Evolutionary conservation across 2,329 filamentous ascomycete genomes (phyloP).

Genomic region (Talaromyces sp.): DNA sequence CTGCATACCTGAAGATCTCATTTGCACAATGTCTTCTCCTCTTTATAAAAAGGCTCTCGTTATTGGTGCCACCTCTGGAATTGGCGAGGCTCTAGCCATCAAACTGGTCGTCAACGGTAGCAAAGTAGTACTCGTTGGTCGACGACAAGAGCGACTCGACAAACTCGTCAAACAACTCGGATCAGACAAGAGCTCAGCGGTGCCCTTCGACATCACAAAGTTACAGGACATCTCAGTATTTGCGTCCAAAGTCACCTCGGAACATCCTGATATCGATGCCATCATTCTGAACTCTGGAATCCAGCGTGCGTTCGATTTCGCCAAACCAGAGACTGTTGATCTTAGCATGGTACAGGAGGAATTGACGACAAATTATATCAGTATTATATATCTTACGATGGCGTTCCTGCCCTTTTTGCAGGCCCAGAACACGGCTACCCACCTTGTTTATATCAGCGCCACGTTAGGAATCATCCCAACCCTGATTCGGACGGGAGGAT

Average conservation of each 20-base stretch:
- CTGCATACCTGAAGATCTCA: neutral
- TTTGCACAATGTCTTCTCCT: conserved; percentile 37
- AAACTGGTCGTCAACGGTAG: conserved; percentile 49
- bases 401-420: conserved; percentile 51
- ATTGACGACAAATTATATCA: conserved; percentile 51
- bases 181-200: conserved; percentile 43
- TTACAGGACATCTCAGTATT: conserved; percentile 41
- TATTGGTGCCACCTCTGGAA: conserved; percentile 49
- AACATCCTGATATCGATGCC: conserved; percentile 52
- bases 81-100: conserved; percentile 49
- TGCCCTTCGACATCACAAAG: conserved; percentile 52
- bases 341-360: conserved; percentile 44
- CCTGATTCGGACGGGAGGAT: conserved; percentile 47
- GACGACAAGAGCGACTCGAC: conserved; percentile 52
- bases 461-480: conserved; percentile 9
- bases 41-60: conserved; percentile 53
- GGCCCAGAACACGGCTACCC: conserved; percentile 42
- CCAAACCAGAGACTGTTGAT: conserved; percentile 48
- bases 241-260: conserved; percentile 30
- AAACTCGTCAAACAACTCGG: conserved; percentile 48
- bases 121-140: conserved; percentile 49
- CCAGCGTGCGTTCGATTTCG: conserved; percentile 50
- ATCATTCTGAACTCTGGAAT: conserved; percentile 55
- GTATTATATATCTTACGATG: conserved; percentile 49
- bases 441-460: conserved; percentile 35